Base-by-base conservation (phyloP, 1,284 basidiomycete species). In the Boletus austroedulis region DNA sequence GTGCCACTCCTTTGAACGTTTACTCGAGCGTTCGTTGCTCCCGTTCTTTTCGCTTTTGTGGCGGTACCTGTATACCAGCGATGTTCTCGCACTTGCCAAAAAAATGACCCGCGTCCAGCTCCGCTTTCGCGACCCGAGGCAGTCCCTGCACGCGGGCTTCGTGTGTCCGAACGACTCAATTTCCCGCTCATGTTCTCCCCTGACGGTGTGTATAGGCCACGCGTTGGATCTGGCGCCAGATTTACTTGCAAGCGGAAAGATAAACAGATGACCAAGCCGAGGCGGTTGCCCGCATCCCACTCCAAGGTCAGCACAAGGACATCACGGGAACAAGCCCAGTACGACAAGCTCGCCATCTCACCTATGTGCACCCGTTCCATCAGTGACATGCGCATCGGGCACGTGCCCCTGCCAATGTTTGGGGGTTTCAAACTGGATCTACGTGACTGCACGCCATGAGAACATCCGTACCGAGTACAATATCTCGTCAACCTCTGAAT, bases 201-300 rank as follows among this genome's bases (percentile, higher is more conserved):
- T 43, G 55, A 67, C 48, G 23, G 54, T 52, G 17, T 48, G 50
- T 32, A 65, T 50, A 40, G 49, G 50, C 62, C 50, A 50, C n/a
- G 41, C 24, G 23, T 49, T 56, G 32, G 40, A 54, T 6, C 47
- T 45, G 26, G 55, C 44, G n/a, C n/a, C n/a, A n/a, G 50, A 63
- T 17, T 58, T 53, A 19, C 54, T 26, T 31, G 53, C 45, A 11
- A 49, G 52, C 5, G 12, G 32, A 11, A 3, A 32, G 14, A 32
- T 14, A 3, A 14, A 32, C 31, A 32, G 31, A 14, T 10, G 5
- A 32, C 31, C 7, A 32, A 3, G 31, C 14, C 31, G 15, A 15
- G n/a, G n/a, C n/a, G n/a, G n/a, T n/a, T n/a, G n/a, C n/a, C n/a
- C n/a, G n/a, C n/a, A n/a, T n/a, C n/a, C n/a, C n/a, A n/a, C n/a